These are phyloP conservation scores for Endocalyx cinctus DNA, from an alignment of 2,329 filamentous ascomycete genomes.

Conservation along the genomic window DNA sequence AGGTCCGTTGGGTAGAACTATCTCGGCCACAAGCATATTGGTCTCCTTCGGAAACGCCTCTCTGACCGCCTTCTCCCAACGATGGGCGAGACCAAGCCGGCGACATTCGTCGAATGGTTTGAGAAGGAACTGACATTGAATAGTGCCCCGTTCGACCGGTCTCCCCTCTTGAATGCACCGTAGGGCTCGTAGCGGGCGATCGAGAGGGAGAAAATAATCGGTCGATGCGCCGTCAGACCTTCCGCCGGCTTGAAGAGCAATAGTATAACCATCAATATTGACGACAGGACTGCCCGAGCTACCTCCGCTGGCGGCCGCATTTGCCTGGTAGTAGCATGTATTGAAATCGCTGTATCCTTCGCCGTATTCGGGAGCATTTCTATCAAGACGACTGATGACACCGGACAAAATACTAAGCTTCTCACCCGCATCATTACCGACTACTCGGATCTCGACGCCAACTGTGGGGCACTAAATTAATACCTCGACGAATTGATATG, in stretches of 20 bases:
- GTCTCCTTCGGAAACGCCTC: slow-evolving; percentile 86
- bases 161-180: slow-evolving; percentile 75
- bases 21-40: slow-evolving; percentile 95
- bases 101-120: slow-evolving; percentile 98
- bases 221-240: slow-evolving; percentile 92
- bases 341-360: slow-evolving; percentile 99
- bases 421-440: slow-evolving; percentile 97
- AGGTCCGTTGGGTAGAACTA: slow-evolving; percentile 85
- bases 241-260: slow-evolving; percentile 91
- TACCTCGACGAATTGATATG: too few species aligned
- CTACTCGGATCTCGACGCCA: slow-evolving; percentile 90
- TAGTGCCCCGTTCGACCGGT: slow-evolving; percentile 83
- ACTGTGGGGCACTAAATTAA: too few species aligned
- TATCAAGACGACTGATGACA: slow-evolving; percentile 91
- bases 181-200: slow-evolving; percentile 82
- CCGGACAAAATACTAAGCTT: slow-evolving; percentile 97
- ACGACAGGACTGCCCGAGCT: slow-evolving; percentile 98
- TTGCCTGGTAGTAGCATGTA: slow-evolving; percentile 93
- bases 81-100: slow-evolving; percentile 74
- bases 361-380: slow-evolving; percentile 96
- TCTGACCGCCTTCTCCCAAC: slow-evolving; percentile 83
- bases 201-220: slow-evolving; percentile 93
- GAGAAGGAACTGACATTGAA: slow-evolving; percentile 94
- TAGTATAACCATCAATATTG: slow-evolving; percentile 86
- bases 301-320: slow-evolving; percentile 91